phyloP scores from a whole-genome alignment of 208 protist species.

The Trypanosoma rangeli region DNA sequence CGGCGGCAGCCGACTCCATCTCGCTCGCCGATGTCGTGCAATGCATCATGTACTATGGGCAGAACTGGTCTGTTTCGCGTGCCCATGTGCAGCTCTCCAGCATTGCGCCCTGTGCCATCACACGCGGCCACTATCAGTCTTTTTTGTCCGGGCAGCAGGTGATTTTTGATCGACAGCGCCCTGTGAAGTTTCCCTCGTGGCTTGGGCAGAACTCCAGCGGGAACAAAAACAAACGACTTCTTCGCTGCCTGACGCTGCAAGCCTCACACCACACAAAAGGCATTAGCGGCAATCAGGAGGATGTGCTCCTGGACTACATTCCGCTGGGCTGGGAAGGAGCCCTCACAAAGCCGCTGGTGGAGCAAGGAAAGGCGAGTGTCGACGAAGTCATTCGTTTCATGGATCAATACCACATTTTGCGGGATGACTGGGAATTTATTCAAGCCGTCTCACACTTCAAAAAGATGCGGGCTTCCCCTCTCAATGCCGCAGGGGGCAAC shows the following conservation, averaged over 20 bases:
- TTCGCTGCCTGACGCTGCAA: constrained; percentile 70
- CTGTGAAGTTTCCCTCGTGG: constrained; percentile 88
- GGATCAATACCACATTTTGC: constrained; percentile 83
- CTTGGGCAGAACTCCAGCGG: constrained; percentile 89
- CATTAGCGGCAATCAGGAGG: constrained; percentile 70
- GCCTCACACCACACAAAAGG: constrained; percentile 44
- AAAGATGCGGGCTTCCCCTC: constrained; percentile 41
- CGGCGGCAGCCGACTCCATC: constrained; percentile 60
- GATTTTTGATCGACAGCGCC: constrained; percentile 79
- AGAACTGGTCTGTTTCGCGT: constrained; percentile 88
- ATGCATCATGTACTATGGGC: constrained; percentile 84
- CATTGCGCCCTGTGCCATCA: constrained; percentile 80
- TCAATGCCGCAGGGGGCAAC: constrained; percentile 15
- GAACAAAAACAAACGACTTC: constrained; percentile 84
- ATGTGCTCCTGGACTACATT: constrained; percentile 86
- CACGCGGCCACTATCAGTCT: constrained; percentile 84
- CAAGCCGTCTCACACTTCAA: constrained; percentile 74
- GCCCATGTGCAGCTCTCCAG: constrained; percentile 68
- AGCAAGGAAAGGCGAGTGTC: constrained; percentile 70
- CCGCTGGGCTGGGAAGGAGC: constrained; percentile 68
- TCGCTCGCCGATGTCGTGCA: constrained; percentile 74
- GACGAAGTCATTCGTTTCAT: constrained; percentile 79
- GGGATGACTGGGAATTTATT: constrained; percentile 91
- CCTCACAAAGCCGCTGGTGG: constrained; percentile 53
- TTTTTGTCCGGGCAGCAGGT: constrained; percentile 75